Percentiles rank a stretch among this genome's conserved stretches.
Evolutionary conservation across 2,329 filamentous ascomycete genomes (phyloP).

Genomic region (Penicillium sp.): DNA sequence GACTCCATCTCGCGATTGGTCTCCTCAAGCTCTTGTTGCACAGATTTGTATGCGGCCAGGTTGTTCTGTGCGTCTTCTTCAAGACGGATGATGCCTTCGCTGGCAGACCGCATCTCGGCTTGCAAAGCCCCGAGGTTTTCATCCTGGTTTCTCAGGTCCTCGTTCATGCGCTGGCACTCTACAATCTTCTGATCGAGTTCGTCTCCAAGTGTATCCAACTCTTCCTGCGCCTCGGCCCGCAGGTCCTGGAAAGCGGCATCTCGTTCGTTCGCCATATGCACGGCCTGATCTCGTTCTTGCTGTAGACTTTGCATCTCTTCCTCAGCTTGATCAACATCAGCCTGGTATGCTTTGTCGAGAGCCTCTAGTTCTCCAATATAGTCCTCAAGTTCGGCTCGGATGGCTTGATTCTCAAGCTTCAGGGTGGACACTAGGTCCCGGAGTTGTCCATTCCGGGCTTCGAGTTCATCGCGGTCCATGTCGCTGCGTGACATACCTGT

Average conservation of each 20-base stretch:
- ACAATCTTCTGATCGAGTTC: slow-evolving; percentile 71
- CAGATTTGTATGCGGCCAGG: slow-evolving; percentile 72
- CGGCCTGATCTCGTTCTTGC: slow-evolving; percentile 79
- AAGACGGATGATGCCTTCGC: slow-evolving; percentile 78
- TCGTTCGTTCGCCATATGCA: slow-evolving; percentile 68
- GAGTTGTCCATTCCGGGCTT: slow-evolving; percentile 77
- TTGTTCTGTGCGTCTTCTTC: slow-evolving; percentile 88
- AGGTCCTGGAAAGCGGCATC: slow-evolving; percentile 54
- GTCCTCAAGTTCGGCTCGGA: slow-evolving; percentile 77
- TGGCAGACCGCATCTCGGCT: slow-evolving; percentile 88
- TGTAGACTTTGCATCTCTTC: slow-evolving; percentile 78
- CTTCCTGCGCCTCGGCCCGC: slow-evolving; percentile 59
- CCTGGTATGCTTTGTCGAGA: slow-evolving; percentile 70
- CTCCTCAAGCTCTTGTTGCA: slow-evolving; percentile 79
- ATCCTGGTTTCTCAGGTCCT: slow-evolving; percentile 70
- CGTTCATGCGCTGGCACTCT: slow-evolving; percentile 68
- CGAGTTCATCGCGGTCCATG: slow-evolving; percentile 78
- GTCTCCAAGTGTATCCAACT: slow-evolving; percentile 57
- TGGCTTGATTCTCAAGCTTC: slow-evolving; percentile 84
- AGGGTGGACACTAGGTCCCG: slow-evolving; percentile 84
- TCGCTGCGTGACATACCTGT: slow-evolving; percentile 66
- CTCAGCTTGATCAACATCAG: slow-evolving; percentile 75
- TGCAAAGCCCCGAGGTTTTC: slow-evolving; percentile 93
- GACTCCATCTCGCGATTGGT: slow-evolving; percentile 84
- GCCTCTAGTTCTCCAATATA: slow-evolving; percentile 77